These are phyloP conservation scores for Oryza meyeriana DNA, from an alignment of 176 grass and related monocot species.

Conservation along the genomic window DNA sequence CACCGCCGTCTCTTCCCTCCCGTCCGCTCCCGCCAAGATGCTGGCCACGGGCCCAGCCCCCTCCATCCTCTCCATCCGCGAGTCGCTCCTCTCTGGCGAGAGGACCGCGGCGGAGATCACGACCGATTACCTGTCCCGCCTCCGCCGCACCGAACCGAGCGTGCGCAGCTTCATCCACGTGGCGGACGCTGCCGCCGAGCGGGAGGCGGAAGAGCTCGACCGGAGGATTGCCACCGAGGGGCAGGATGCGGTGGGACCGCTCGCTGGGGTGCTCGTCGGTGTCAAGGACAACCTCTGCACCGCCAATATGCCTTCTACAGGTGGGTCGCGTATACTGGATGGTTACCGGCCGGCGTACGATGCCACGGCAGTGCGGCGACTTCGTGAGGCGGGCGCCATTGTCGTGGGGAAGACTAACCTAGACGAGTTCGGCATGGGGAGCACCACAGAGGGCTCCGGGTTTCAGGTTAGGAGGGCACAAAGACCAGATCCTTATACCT, in stretches of 20 bases:
- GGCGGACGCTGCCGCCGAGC: conserved; percentile 53
- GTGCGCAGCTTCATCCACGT: conserved; percentile 91
- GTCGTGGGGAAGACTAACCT: conserved; percentile 90
- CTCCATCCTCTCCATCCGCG: conserved; percentile 65
- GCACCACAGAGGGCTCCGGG: conserved; percentile 87
- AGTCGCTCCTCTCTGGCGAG: conserved; percentile 64
- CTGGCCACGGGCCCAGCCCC: conserved; percentile 22
- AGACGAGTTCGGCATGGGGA: conserved; percentile 96
- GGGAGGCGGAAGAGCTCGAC: conserved; percentile 72
- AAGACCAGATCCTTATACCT: background rate
- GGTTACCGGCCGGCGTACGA: conserved; percentile 86
- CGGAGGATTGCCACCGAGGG: conserved; percentile 48
- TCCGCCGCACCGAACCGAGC: conserved; percentile 77
- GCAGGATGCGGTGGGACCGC: conserved; percentile 56
- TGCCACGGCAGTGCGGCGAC: conserved; percentile 69
- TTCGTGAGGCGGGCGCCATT: conserved; percentile 77
- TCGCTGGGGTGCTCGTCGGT: conserved; percentile 74
- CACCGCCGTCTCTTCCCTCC: conserved; percentile 38
- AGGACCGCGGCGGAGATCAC: conserved; percentile 70
- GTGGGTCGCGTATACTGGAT: conserved; percentile 83
- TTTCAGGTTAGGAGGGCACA: conserved; percentile 58
- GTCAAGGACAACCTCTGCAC: conserved; percentile 97
- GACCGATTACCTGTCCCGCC: conserved; percentile 67
- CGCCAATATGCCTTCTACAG: conserved; percentile 80
- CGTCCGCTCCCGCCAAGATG: conserved; percentile 46